A percentile compares a stretch with the other conserved stretches of the same genome.
phyloP scores from a whole-genome alignment of 225 moss, liverwort and hornwort genomes.

The Antitrichia curtipendula region DNA sequence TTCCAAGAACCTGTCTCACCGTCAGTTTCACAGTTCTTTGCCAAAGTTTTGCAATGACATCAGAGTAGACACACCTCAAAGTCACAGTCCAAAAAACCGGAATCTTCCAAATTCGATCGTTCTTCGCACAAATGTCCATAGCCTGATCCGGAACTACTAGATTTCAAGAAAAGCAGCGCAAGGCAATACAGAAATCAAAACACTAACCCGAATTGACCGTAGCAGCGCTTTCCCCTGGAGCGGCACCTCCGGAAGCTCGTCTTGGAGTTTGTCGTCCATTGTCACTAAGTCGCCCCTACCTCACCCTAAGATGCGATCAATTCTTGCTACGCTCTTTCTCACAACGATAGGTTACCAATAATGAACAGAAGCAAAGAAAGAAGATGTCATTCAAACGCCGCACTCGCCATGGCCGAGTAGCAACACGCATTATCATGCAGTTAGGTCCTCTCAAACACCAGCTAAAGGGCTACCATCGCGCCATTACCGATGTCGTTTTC shows the following conservation, averaged over 20 bases:
- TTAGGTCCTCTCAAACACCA: not conserved
- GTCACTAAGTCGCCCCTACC: not conserved
- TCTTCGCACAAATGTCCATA: not conserved
- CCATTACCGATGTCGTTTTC: not conserved
- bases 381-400: not conserved
- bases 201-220: not conserved
- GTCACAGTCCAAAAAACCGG: not conserved
- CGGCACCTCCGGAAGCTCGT: not conserved
- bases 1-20: not conserved
- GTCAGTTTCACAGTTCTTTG: not conserved
- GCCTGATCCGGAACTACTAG: not conserved
- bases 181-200: not conserved
- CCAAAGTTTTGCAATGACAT: not conserved
- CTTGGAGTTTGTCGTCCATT: conserved; percentile 11
- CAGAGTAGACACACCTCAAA: not conserved
- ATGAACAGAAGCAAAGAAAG: not conserved
- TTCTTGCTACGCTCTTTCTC: not conserved
- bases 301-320: not conserved
- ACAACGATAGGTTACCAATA: not conserved
- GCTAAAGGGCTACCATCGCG: not conserved
- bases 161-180: not conserved
- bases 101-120: not conserved
- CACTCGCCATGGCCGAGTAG: not conserved
- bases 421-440: not conserved
- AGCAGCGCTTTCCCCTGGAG: conserved; percentile 25